Conservation (phyloP, 139 green algal genomes). For the Chlorella sorokiniana region DNA sequence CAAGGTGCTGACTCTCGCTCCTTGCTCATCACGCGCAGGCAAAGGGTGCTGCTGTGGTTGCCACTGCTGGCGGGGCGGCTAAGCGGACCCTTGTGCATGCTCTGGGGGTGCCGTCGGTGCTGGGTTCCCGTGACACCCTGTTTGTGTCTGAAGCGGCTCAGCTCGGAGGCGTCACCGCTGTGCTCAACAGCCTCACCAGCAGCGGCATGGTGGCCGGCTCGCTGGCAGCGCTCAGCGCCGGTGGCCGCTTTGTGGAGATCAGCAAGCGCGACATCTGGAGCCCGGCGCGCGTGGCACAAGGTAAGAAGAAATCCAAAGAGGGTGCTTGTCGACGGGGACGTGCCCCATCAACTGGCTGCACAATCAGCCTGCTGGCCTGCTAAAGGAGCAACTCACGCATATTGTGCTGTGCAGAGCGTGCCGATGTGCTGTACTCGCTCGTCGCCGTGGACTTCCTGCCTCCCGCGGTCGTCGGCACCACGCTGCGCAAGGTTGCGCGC, state of each 20-base stretch:
- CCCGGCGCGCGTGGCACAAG: slow-evolving; percentile 53
- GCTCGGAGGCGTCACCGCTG: slow-evolving; percentile 30
- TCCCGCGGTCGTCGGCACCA: slow-evolving; percentile 42
- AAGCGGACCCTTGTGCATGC: slow-evolving; percentile 75
- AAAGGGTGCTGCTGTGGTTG: slow-evolving; percentile 47
- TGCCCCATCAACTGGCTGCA: too few species aligned
- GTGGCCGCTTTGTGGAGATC: slow-evolving; percentile 83
- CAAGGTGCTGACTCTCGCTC: too few species aligned
- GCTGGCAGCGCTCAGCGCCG: slow-evolving; percentile 56
- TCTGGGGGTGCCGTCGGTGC: slow-evolving; percentile 50
- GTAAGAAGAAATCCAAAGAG: background rate
- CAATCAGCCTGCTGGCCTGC: background rate
- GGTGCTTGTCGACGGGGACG: background rate
- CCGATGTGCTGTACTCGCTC: slow-evolving; percentile 75
- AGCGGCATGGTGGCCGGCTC: slow-evolving; percentile 82
- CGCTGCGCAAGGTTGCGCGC: slow-evolving; percentile 38
- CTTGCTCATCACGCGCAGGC: background rate
- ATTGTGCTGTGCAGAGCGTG: slow-evolving; percentile 53
- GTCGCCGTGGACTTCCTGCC: slow-evolving; percentile 92
- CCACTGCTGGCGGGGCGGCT: slow-evolving; percentile 67
- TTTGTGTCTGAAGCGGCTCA: slow-evolving; percentile 49
- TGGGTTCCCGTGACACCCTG: slow-evolving; percentile 62
- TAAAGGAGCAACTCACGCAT: background rate
- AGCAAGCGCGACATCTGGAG: slow-evolving; percentile 91
- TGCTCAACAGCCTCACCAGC: slow-evolving; percentile 87